These are phyloP conservation scores for Hortaea sp. DNA, from an alignment of 2,329 filamentous ascomycete genomes.

Conservation along the genomic window DNA sequence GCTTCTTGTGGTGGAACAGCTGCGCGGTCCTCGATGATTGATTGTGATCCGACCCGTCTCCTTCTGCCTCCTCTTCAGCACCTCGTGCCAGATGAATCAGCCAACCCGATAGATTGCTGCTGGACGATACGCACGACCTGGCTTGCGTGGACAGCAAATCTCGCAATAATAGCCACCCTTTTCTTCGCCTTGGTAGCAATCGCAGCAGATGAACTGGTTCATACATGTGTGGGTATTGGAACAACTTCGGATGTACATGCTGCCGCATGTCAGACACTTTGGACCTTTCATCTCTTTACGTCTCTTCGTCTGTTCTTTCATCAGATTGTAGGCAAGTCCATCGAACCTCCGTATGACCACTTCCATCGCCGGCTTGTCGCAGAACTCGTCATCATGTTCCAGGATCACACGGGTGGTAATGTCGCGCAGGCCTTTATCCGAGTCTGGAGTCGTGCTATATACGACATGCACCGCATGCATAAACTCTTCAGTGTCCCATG, in stretches of 20 bases:
- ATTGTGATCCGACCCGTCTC: too few relatives aligned
- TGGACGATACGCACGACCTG: too few relatives aligned
- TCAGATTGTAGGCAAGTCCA: neutral
- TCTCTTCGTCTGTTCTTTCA: neutral
- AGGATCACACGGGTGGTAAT: slow-evolving; percentile 16
- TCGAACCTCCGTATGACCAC: slow-evolving; percentile 4
- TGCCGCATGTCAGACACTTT: neutral
- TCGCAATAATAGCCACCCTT: too few relatives aligned
- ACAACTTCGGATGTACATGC: neutral
- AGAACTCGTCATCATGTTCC: slow-evolving; percentile 9
- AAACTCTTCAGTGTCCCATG: slow-evolving; percentile 26
- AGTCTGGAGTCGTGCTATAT: slow-evolving; percentile 32
- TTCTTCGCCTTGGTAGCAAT: too few relatives aligned
- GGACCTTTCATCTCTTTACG: neutral
- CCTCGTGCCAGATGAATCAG: too few relatives aligned
- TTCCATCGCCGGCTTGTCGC: slow-evolving; percentile 9
- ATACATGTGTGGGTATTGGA: too few relatives aligned
- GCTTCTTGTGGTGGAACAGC: too few relatives aligned
- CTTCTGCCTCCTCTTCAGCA: too few relatives aligned
- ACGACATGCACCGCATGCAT: slow-evolving; percentile 30
- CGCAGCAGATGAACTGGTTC: too few relatives aligned
- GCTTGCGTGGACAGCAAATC: too few relatives aligned
- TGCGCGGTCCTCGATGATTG: too few relatives aligned
- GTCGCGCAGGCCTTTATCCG: slow-evolving; percentile 28
- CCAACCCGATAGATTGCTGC: too few relatives aligned